Base-by-base conservation (phyloP, 2,329 filamentous ascomycete genomes). In the Didymella pomorum region DNA sequence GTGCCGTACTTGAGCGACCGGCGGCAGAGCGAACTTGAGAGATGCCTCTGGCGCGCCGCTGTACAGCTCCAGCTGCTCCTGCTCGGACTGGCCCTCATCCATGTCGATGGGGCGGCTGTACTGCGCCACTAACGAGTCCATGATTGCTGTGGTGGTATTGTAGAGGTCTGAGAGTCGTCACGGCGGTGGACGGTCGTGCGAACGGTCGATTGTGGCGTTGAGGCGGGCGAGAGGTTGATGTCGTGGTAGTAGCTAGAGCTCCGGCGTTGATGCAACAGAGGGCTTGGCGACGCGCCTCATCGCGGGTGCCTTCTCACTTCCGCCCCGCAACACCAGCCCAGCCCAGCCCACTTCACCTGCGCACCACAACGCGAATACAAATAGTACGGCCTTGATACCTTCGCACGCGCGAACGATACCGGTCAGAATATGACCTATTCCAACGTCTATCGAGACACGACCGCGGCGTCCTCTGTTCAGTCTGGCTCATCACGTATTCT, bases 21-120 rank as follows among this genome's bases (percentile, higher is more conserved):
- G 94, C 56, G 95, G 95, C 80, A 99, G 89, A 71, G 92, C 91
- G 81, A 99, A 99, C 81, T 93, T 96, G 77, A 97, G 87, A 52
- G 92, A 94, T 70, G 97, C 84, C 70, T 88, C 87, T 73, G 92
- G 89, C 66, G 87, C 82, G 70, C 86, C 84, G 74, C 92, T 87
- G 63, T 68, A 68, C 75, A 91, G 83, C 70, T 89, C 81, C 73
- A 93, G 89, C 77, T 91, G 85, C 74, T 92, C 85, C 69, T 92
- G 88, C 75, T 93, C 86, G 52, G 85, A 83, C 74, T 89, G 87
- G 71, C 86, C 85, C 79, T 96, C 91, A 71, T 90, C 85, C 76
- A 89, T 84, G 79, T 87, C 87, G 60, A 89, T 84, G 72, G 93
- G 88, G 71, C 89, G 88, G 81, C 90, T 92, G 86, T 98, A 98